Conservation (phyloP, 2,329 filamentous ascomycete genomes). For the Apiospora saccharicola region DNA sequence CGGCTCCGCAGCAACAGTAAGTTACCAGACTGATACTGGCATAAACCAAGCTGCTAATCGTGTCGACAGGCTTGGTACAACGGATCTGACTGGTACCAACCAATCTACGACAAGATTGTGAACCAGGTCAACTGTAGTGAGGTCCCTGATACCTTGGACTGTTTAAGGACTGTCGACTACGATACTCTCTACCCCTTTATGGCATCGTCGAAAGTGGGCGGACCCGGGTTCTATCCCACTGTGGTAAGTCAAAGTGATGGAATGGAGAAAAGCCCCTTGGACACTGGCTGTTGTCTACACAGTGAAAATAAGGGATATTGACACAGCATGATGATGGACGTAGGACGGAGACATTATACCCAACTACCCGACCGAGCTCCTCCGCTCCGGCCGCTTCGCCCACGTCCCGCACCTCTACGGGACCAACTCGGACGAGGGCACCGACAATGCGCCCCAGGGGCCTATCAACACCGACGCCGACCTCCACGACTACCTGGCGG, state of each 20-base stretch:
- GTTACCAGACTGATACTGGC: not conserved
- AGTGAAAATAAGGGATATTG: not conserved
- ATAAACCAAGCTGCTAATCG: not conserved
- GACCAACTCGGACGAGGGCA: slow-evolving; percentile 48
- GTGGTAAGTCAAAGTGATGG: slow-evolving; percentile 34
- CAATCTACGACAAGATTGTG: slow-evolving; percentile 54
- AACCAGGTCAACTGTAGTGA: slow-evolving; percentile 56
- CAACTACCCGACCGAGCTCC: slow-evolving; percentile 39
- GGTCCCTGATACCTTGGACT: slow-evolving; percentile 53
- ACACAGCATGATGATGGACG: slow-evolving; percentile 44
- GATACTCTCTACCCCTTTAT: slow-evolving; percentile 54
- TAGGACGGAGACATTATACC: slow-evolving; percentile 54
- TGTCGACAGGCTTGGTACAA: slow-evolving; percentile 40
- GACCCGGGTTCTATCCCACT: slow-evolving; percentile 40
- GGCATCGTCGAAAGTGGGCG: slow-evolving; percentile 42
- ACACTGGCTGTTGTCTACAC: too few species aligned
- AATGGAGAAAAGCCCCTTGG: not conserved
- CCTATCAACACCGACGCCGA: slow-evolving; percentile 64
- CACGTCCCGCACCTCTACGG: slow-evolving; percentile 44
- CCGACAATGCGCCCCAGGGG: slow-evolving; percentile 56
- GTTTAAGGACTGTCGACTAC: slow-evolving; percentile 57
- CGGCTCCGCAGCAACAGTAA: slow-evolving; percentile 41
- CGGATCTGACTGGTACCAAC: slow-evolving; percentile 51
- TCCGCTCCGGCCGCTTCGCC: slow-evolving; percentile 41
- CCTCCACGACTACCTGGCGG: slow-evolving; percentile 52